Percentiles rank a stretch among this genome's conserved stretches.
Conservation (phyloP, 768 basidiomycete species). For the Lactarius vividus region DNA sequence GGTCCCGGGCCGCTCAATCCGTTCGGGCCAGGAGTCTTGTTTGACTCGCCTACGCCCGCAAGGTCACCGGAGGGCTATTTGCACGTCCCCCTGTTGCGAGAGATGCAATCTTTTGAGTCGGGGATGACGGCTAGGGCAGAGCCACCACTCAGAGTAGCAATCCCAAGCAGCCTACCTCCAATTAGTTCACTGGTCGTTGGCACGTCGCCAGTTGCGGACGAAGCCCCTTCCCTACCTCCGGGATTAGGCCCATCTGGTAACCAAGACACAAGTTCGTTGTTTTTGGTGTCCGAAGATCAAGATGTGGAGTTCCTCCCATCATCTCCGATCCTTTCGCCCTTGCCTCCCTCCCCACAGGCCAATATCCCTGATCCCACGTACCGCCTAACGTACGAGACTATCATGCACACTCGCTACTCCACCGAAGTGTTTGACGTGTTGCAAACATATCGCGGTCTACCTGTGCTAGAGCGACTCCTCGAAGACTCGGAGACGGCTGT, state of each 20-base stretch:
- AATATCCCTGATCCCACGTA: conserved; percentile 30
- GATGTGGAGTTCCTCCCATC: neutral
- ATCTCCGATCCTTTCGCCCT: conserved; percentile 17
- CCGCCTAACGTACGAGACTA: conserved; percentile 46
- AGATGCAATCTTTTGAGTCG: conserved; percentile 88
- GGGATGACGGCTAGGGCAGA: conserved; percentile 70
- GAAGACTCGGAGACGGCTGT: conserved; percentile 61
- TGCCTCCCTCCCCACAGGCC: conserved; percentile 20
- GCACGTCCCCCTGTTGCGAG: conserved; percentile 53
- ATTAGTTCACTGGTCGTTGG: neutral
- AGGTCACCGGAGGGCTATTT: conserved; percentile 42
- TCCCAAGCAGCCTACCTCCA: neutral
- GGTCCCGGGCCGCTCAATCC: conserved; percentile 46
- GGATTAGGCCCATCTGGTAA: conserved; percentile 6
- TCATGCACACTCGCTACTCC: conserved; percentile 61
- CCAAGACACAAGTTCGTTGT: conserved; percentile 19
- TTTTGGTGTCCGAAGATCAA: conserved; percentile 21
- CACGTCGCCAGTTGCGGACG: conserved; percentile 2
- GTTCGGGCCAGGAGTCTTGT: conserved; percentile 61
- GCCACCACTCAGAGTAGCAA: conserved; percentile 4
- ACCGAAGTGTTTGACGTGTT: conserved; percentile 78
- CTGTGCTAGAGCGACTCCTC: conserved; percentile 64
- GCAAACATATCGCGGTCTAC: conserved; percentile 76
- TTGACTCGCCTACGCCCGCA: conserved; percentile 58
- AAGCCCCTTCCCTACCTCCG: conserved; percentile 8